phyloP scores from a whole-genome alignment of 2,329 filamentous ascomycete species.

The Pseudomassariella vexata region DNA sequence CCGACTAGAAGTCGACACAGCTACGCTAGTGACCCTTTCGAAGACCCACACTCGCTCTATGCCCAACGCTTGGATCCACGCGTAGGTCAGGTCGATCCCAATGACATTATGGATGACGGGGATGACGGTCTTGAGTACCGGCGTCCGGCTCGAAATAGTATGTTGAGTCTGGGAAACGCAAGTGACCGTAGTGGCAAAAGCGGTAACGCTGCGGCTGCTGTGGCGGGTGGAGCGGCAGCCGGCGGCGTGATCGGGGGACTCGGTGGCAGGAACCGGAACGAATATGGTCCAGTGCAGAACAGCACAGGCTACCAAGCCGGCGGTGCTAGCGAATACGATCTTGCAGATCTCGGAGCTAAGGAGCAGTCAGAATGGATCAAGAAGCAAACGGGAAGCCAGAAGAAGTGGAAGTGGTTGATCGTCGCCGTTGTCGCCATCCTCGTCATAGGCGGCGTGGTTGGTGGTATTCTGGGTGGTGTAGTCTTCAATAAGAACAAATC shows the following conservation, averaged over 20 bases:
- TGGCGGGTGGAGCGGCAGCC: constrained; percentile 36
- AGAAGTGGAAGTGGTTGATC: constrained; percentile 66
- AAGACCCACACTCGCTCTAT: constrained; percentile 43
- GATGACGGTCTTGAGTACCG: constrained; percentile 71
- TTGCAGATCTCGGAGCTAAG: constrained; percentile 38
- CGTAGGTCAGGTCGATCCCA: constrained; percentile 64
- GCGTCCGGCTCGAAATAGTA: constrained; percentile 47
- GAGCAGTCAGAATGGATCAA: constrained; percentile 61
- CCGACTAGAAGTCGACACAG: constrained; percentile 46
- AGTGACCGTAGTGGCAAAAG: constrained; percentile 30
- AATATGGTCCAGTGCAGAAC: constrained; percentile 55
- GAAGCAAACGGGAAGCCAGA: constrained; percentile 52
- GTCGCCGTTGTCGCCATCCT: constrained; percentile 58
- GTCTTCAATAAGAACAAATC: constrained; percentile 37
- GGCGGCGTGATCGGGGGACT: constrained; percentile 33
- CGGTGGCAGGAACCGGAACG: constrained; percentile 26
- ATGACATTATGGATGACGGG: constrained; percentile 78
- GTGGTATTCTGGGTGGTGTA: constrained; percentile 54
- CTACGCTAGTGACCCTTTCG: constrained; percentile 63
- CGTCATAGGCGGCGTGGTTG: constrained; percentile 66
- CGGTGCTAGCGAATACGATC: constrained; percentile 27
- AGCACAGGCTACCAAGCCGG: constrained; percentile 25
- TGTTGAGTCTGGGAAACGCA: constrained; percentile 50
- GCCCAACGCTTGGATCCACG: constrained; percentile 38
- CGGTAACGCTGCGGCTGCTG: constrained; percentile 40